Evolutionary conservation across 1,284 basidiomycete species (phyloP).

Genomic region (Sanghuangporus baumii): DNA sequence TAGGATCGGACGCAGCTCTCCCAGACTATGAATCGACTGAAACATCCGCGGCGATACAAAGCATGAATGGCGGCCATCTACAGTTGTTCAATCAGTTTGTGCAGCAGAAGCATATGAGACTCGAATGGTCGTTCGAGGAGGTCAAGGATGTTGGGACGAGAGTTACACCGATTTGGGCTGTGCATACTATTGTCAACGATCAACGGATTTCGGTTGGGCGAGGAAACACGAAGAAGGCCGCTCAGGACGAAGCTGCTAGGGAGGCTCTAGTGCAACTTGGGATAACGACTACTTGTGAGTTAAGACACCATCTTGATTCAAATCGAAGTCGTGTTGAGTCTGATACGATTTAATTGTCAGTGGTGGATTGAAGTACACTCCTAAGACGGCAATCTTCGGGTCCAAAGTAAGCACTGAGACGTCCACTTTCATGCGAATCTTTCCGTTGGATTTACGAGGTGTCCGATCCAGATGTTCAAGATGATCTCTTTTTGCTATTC

Average conservation of each 20-base stretch:
- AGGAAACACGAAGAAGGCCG: constrained; percentile 70
- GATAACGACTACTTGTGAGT: constrained; percentile 29
- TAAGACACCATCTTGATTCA: neutral
- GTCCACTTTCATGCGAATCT: no score
- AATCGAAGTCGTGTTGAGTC: neutral
- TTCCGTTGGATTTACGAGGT: no score
- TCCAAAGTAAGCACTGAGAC: no score
- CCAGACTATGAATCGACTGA: constrained; percentile 4
- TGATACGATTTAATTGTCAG: neutral
- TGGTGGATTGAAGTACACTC: neutral
- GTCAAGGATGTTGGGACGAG: constrained; percentile 37
- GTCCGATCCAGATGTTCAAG: no score
- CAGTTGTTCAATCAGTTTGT: constrained; percentile 72
- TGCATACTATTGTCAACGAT: constrained; percentile 54
- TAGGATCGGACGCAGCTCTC: neutral
- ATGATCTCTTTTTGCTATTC: no score
- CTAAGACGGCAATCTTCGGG: no score
- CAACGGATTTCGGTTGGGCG: constrained; percentile 51
- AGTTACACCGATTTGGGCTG: constrained; percentile 68
- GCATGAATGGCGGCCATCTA: constrained; percentile 46
- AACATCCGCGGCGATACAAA: neutral
- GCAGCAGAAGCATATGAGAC: constrained; percentile 45
- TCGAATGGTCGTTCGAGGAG: constrained; percentile 66
- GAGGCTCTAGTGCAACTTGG: constrained; percentile 47
- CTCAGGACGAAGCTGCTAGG: constrained; percentile 66